Conservation (phyloP, 179 eudicot genomes). For the Carnegiea gigantea region DNA sequence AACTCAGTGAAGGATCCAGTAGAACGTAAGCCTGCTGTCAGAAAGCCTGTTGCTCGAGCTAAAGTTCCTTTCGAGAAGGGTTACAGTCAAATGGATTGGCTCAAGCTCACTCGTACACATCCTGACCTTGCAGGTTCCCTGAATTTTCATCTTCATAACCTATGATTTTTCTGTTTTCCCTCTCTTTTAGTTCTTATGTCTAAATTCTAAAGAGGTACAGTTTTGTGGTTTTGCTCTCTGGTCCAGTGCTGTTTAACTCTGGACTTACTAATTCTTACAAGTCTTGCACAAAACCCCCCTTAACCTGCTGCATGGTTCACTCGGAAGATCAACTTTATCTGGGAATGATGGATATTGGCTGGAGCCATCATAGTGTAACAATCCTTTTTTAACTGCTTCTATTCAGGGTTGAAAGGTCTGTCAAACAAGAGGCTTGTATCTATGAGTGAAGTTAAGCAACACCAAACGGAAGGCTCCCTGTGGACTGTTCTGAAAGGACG, state of each 20-base stretch:
- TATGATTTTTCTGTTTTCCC: background rate
- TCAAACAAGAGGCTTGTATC: conserved; percentile 80
- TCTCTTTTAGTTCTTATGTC: background rate
- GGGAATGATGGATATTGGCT: background rate
- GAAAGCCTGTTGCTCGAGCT: conserved; percentile 59
- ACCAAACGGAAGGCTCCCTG: conserved; percentile 74
- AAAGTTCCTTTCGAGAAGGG: conserved; percentile 97
- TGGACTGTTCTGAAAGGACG: conserved; percentile 98
- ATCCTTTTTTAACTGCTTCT: background rate
- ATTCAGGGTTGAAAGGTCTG: conserved; percentile 75
- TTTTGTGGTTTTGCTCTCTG: background rate
- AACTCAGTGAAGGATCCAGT: conserved; percentile 34
- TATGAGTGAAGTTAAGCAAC: conserved; percentile 81
- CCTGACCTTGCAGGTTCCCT: conserved; percentile 90
- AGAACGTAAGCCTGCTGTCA: conserved; percentile 34
- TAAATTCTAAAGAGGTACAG: background rate
- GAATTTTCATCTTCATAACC: background rate
- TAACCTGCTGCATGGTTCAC: background rate
- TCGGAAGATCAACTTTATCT: conserved; percentile 9
- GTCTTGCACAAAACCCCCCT: background rate
- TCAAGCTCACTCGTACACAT: conserved; percentile 84
- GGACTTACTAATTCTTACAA: background rate
- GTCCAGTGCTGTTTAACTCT: background rate
- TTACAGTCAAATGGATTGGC: conserved; percentile 94
- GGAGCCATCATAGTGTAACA: background rate